Evolutionary conservation across 768 basidiomycete genomes (phyloP), one percentile per base, ranked within the genome.

Genomic region (Mycena epipterygia): DNA sequence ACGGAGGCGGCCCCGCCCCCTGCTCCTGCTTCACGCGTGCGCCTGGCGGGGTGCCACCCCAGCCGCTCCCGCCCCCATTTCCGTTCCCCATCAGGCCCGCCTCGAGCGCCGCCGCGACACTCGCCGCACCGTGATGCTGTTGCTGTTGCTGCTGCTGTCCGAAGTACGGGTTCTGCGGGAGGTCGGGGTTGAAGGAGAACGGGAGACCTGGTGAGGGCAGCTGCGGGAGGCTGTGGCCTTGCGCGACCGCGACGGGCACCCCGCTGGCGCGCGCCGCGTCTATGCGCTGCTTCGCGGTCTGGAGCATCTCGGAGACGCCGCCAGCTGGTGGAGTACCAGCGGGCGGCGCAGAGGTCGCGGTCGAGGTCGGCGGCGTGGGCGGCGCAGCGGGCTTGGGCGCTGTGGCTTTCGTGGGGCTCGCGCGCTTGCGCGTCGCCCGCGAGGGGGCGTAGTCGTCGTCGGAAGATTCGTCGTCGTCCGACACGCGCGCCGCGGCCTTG

Each of bases 381-480:
- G 67, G 67, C 19, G 67, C 46, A 27, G 30, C 3, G 4, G 49
- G 42, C 23, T 32, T 37, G 27, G 23, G 49, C 16, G 49, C 25
- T 6, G 49, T 25, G 2, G 51, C 19, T 49, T 60, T 58, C 27
- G 21, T 29, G 7, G 59, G 42, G 51, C 32, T 56, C 48, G 69
- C 42, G 32, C 64, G 70, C 56, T 72, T 67, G 21, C 61, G 64
- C 46, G 46, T 23, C 27, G 64, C 51, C 16, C 27, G 32, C n/a
- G 66, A 65, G 0, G 71, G 71, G 16, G 66, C 71, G 33, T 68
- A 73, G 44, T 69, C 67, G 37, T 61, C 73, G 52, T 76, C 76
- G 30, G 53, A 67, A n/a, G n/a, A n/a, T n/a, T n/a, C n/a, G 35
- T 77, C 75, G 8, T 74, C 72, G 27, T 76, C 74, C 9, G 70